Evolutionary conservation across 495 filamentous ascomycete genomes (phyloP).

Genomic region (Talaromyces ruber): DNA sequence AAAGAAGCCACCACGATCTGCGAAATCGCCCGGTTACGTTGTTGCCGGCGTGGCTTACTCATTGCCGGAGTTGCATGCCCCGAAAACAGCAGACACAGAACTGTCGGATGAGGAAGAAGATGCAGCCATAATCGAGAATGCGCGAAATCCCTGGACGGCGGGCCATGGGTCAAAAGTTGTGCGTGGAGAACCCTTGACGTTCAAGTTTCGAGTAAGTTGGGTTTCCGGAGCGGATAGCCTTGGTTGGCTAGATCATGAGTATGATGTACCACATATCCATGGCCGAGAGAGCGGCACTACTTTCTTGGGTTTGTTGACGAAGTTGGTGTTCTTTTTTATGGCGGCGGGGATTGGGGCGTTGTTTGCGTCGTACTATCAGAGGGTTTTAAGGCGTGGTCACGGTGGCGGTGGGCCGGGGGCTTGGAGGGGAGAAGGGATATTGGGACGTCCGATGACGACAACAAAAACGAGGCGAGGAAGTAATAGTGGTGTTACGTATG

Average conservation of each 20-base stretch:
- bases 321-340: constrained; percentile 32
- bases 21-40: constrained; percentile 49
- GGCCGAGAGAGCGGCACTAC: not conserved
- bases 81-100: constrained; percentile 28
- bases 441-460: constrained; percentile 23
- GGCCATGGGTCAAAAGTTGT: constrained; percentile 55
- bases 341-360: constrained; percentile 36
- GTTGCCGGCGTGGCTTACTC: constrained; percentile 84
- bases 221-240: constrained; percentile 57
- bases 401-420: constrained; percentile 26
- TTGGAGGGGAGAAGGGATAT: constrained; percentile 35
- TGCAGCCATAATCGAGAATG: constrained; percentile 28
- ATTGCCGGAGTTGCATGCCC: constrained; percentile 56
- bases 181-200: constrained; percentile 76
- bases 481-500: constrained; percentile 29
- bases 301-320: constrained; percentile 9
- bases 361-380: constrained; percentile 20
- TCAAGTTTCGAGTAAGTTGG: constrained; percentile 80
- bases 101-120: constrained; percentile 19
- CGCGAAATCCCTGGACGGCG: constrained; percentile 36
- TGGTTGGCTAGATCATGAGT: constrained; percentile 29
- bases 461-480: constrained; percentile 14
- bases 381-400: constrained; percentile 25
- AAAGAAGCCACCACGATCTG: constrained; percentile 4
- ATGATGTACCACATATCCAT: constrained; percentile 14